Conservation (phyloP, 2,329 filamentous ascomycete genomes). For the Cadophora sp. region DNA sequence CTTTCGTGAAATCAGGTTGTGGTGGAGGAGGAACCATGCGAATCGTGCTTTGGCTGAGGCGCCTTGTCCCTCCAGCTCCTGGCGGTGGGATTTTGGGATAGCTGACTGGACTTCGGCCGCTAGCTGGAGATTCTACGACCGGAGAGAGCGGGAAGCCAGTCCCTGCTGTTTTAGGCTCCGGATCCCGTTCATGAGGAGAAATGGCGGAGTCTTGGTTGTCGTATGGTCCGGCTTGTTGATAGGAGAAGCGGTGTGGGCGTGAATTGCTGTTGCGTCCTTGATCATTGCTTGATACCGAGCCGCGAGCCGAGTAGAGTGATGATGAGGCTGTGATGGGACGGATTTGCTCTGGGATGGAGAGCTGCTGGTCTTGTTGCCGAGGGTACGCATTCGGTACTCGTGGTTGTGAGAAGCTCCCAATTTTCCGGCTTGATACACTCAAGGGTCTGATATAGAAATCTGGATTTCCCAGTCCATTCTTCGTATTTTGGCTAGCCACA, state of each 20-base stretch:
- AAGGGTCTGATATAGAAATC: slow-evolving; percentile 32
- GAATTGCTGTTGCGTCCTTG: slow-evolving; percentile 12
- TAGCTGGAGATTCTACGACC: slow-evolving; percentile 41
- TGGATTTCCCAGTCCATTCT: slow-evolving; percentile 7
- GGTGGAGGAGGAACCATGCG: slow-evolving; percentile 30
- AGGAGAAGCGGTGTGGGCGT: slow-evolving; percentile 20
- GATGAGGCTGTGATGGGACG: slow-evolving; percentile 25
- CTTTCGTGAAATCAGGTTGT: slow-evolving; percentile 28
- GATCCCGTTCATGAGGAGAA: slow-evolving; percentile 26
- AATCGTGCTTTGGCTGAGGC: slow-evolving; percentile 29
- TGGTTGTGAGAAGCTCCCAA: slow-evolving; percentile 38
- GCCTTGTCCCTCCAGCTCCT: background rate
- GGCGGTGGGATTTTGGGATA: slow-evolving; percentile 40
- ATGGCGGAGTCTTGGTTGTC: slow-evolving; percentile 29
- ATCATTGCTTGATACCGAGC: slow-evolving; percentile 24
- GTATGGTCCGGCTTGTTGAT: slow-evolving; percentile 37
- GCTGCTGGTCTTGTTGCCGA: slow-evolving; percentile 23
- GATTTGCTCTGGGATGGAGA: slow-evolving; percentile 24
- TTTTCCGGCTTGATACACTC: slow-evolving; percentile 17
- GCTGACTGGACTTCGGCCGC: slow-evolving; percentile 38
- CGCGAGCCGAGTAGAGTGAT: slow-evolving; percentile 30
- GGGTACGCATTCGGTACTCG: slow-evolving; percentile 30
- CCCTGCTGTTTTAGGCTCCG: slow-evolving; percentile 18
- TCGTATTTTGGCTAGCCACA: slow-evolving; percentile 8
- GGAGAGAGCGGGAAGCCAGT: slow-evolving; percentile 37